phyloP scores from a whole-genome alignment of 2,329 filamentous ascomycete species.

The Arthrobotrys megalospora region DNA sequence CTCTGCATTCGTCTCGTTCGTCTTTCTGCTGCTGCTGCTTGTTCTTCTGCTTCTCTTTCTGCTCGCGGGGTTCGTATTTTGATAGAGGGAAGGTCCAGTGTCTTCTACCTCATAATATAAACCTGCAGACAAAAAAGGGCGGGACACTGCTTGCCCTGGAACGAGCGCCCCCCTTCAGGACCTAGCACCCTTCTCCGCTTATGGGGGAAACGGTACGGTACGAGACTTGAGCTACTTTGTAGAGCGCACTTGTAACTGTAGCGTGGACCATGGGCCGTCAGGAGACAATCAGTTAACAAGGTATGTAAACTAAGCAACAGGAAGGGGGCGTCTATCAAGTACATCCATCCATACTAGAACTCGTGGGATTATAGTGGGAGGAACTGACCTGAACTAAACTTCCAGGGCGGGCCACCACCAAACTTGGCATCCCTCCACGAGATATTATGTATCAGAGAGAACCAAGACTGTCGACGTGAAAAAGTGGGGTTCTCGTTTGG shows the following conservation, averaged over 20 bases:
- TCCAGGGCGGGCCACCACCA: constrained; percentile 40
- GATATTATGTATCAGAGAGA: too few species aligned
- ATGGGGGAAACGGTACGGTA: background rate
- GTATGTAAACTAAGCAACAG: background rate
- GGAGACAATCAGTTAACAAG: constrained; percentile 48
- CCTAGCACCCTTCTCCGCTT: constrained; percentile 43
- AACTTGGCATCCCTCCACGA: constrained; percentile 24
- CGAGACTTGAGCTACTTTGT: background rate
- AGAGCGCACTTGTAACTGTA: background rate
- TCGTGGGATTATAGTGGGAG: constrained; percentile 21
- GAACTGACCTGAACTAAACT: constrained; percentile 51
- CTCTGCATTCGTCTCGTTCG: constrained; percentile 8
- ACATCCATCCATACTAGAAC: background rate
- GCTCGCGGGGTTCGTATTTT: constrained; percentile 7
- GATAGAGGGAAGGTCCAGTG: constrained; percentile 17
- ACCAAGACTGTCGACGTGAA: constrained; percentile 9
- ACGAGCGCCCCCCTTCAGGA: constrained; percentile 18
- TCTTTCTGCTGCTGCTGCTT: background rate
- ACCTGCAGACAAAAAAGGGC: constrained; percentile 40
- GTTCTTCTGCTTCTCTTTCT: background rate
- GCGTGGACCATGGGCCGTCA: constrained; percentile 29
- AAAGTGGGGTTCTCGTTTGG: constrained; percentile 53
- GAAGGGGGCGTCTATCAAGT: constrained; percentile 14
- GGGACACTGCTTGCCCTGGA: constrained; percentile 35
- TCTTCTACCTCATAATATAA: constrained; percentile 25